Evolutionary conservation across 2,329 filamentous ascomycete species (phyloP), one percentile per base, ranked within the genome.

Genomic region (Thelonectria rubi): DNA sequence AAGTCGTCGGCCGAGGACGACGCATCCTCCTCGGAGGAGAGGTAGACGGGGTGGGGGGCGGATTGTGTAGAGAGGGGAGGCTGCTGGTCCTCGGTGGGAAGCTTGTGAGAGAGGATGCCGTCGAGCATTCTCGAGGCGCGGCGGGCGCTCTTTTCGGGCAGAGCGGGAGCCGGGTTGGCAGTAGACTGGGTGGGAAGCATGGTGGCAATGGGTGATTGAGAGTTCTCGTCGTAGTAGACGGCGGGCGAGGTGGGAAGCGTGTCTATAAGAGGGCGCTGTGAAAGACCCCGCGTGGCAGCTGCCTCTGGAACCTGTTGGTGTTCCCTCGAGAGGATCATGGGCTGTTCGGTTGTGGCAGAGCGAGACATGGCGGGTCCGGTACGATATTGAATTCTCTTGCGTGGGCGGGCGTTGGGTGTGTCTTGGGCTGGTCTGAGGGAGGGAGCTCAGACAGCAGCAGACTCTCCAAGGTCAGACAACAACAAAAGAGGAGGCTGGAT

Each of bases 11-110:
- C 83, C 17, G 84, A 86, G 1, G 87, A 87, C 1, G 87, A 89
- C 30, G 82, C 86, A 65, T 89, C 87, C 72, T 90, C 87, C 66
- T 90, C 87, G 0, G 86, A 88, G 2, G 86, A 89, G 24, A 90
- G 82, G 73, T 90, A 90, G 60, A 86, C 70, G 58, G 87, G 84
- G 72, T 88, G 86, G 6, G 86, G 84, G 2, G 80, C 77, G 20
- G 79, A 76, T 48, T 80, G 76, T 14, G 76, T 69, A 48, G 66
- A 62, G 43, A 70, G 64, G 17, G 77, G 69, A 42, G 75, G 72
- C 21, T 73, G 72, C 20, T 74, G 74, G 37, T 74, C 70, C 32
- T 75, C 70, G 21, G 62, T 40, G 26, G 68, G 58, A 42, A 75
- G 42, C 70, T 78, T 78, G 46, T 73, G 72, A 39, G 73, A 45